Base-by-base conservation (phyloP, 257 asterid species). In the Solanum gandarillasii region DNA sequence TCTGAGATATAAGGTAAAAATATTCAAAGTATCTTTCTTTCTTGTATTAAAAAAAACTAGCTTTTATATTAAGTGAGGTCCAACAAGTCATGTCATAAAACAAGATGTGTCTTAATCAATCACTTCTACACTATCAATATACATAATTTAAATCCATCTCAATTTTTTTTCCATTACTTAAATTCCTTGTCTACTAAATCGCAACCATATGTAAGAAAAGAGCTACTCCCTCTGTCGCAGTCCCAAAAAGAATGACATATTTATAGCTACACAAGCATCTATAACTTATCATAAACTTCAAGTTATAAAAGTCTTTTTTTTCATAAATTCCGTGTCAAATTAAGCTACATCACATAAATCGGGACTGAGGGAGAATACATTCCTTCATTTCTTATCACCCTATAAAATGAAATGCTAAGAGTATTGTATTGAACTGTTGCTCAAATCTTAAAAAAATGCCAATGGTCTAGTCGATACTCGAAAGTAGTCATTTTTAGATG, bases 301-400 rank as follows among this genome's bases (percentile, higher is more conserved):
- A 62, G 29, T 62, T 62, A 55, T 1, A n/a, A 9, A 62, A 23
- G 6, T 23, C 13, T 3, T 20, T 58, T 58, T 55, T 7, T 58
- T 3, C 23, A 7, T 21, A 3, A 58, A 21, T 20, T 55, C 11
- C 12, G 1, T 23, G 1, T 1, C 31, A 62, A 0, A 9, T 62
- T 62, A 62, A 62, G 29, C 31, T 62, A n/a, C 1, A 62, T 65
- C 32, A 5, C 18, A 65, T 65, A 65, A 25, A 65, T n/a, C 7
- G 2, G 3, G 29, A 1, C 4, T 0, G 0, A 65, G 2, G 16
- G 0, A 65, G 29, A 62, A 0, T 62, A 1, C 29, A 62, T 10
- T 62, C 16, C 16, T 65, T 65, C 32, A 73, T 73, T 73, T 73
- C 81, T 18, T 35, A 74, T 12, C 48, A 74, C 25, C 27, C 31